These are phyloP conservation scores for Artemisia annua DNA, from an alignment of 129 eudicot species.

Conservation along the genomic window DNA sequence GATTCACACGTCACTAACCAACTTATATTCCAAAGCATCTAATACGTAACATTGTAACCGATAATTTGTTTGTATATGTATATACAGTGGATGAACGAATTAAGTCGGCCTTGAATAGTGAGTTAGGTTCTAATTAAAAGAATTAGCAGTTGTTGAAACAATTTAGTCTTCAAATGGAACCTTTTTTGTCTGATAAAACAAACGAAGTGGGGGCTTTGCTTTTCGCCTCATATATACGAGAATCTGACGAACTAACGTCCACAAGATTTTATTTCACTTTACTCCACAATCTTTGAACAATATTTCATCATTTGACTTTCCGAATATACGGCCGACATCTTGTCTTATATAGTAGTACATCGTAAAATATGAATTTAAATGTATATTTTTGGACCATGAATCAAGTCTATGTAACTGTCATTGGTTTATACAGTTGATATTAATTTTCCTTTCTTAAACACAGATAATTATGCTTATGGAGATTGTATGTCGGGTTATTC, in stretches of 20 bases:
- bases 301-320: conserved; percentile 35
- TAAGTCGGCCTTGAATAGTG: conserved; percentile 15
- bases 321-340: conserved; percentile 28
- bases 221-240: conserved; percentile 12
- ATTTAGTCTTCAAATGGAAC: conserved; percentile 9
- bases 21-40: not conserved
- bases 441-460: too few relatives aligned
- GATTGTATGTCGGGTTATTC: too few relatives aligned
- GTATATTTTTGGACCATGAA: too few relatives aligned
- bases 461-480: too few relatives aligned
- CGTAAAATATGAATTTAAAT: too few relatives aligned
- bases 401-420: too few relatives aligned
- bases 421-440: too few relatives aligned
- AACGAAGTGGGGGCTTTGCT: conserved; percentile 34
- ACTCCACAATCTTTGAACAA: conserved; percentile 33
- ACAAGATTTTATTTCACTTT: conserved; percentile 36
- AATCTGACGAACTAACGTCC: conserved; percentile 26
- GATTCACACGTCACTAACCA: conserved; percentile 12
- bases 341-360: not conserved
- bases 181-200: conserved; percentile 14
- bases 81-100: conserved; percentile 14
- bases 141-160: not conserved
- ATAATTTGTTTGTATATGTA: conserved; percentile 22
- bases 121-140: not conserved
- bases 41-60: conserved; percentile 21